Evolutionary conservation across 2,329 filamentous ascomycete genomes (phyloP).

Genomic region (Claviceps quebecensis): DNA sequence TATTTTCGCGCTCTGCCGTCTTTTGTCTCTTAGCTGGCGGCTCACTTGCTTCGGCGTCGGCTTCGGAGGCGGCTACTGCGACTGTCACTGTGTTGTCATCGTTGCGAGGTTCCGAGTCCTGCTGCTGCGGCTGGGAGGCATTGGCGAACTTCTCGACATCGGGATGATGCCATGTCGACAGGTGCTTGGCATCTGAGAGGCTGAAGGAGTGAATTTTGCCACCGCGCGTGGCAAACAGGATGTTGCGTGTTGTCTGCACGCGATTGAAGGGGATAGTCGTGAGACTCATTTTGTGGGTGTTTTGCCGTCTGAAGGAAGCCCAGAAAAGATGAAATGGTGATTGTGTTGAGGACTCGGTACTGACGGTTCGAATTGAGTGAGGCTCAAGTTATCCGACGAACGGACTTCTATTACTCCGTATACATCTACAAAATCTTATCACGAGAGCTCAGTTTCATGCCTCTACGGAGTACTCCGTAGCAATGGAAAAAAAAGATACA

Average conservation of each 20-base stretch:
- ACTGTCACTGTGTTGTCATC: conserved; percentile 1
- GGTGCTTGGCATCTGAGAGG: conserved; percentile 38
- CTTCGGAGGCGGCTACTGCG: conserved; percentile 6
- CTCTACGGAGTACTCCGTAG: neutral
- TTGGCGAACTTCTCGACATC: conserved; percentile 21
- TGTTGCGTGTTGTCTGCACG: conserved; percentile 36
- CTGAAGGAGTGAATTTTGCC: conserved; percentile 56
- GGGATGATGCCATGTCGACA: conserved; percentile 49
- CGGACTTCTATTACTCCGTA: neutral
- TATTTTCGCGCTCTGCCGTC: conserved; percentile 14
- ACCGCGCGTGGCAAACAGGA: conserved; percentile 62
- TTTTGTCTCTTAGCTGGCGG: conserved; percentile 24
- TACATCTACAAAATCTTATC: neutral
- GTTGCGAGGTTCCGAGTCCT: conserved; percentile 8
- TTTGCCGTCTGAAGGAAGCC: neutral
- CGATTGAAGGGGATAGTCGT: conserved; percentile 48
- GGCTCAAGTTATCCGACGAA: neutral
- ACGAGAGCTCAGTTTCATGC: neutral
- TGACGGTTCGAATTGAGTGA: neutral
- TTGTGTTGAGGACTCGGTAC: neutral
- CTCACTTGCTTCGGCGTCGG: conserved; percentile 13
- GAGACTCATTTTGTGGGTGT: conserved; percentile 1
- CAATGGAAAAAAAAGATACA: neutral
- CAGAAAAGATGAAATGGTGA: neutral
- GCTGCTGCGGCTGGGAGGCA: conserved; percentile 9